Evolutionary conservation across 768 basidiomycete genomes (phyloP).

Genomic region (Cystofilobasidium macerans): DNA sequence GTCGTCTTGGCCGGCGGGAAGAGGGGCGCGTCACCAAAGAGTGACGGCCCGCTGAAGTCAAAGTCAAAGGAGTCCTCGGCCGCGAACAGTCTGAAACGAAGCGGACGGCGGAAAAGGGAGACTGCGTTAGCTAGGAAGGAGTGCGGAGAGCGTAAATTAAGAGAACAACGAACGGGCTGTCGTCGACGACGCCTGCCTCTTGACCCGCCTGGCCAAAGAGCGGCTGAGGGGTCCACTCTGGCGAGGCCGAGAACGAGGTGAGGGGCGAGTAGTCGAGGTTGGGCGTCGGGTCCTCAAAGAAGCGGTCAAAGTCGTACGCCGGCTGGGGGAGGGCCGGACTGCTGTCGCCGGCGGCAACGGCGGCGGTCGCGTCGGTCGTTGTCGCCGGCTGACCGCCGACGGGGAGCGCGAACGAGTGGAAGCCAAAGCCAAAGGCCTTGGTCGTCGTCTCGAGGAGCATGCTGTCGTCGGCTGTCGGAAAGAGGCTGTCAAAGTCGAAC

Average conservation of each 20-base stretch:
- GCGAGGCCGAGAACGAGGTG: conserved; percentile 21
- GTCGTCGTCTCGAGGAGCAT: conserved; percentile 17
- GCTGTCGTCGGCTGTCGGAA: conserved; percentile 5
- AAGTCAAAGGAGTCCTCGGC: conserved; percentile 24
- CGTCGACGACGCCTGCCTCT: conserved; percentile 22
- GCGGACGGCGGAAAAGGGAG: background rate
- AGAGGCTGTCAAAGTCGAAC: conserved; percentile 10
- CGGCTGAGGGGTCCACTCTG: conserved; percentile 12
- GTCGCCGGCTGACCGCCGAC: background rate
- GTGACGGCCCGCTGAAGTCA: conserved; percentile 8
- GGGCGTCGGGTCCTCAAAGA: conserved; percentile 21
- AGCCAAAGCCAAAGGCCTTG: too few relatives aligned
- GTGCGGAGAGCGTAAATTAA: background rate
- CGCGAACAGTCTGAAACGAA: conserved; percentile 4
- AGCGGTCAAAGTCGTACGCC: conserved; percentile 3
- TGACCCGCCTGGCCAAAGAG: conserved; percentile 22
- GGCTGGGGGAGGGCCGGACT: too few relatives aligned
- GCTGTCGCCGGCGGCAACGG: background rate
- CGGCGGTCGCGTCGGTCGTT: background rate
- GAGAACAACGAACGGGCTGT: conserved; percentile 12
- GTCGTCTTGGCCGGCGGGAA: conserved; percentile 13
- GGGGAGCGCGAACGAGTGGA: conserved; percentile 10
- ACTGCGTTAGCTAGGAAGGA: background rate
- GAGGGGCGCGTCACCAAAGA: conserved; percentile 17
- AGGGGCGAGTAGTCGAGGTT: conserved; percentile 25